Percentiles rank a stretch among this genome's conserved stretches.
phyloP scores from a whole-genome alignment of 208 protist species.

The Blastocrithidia nonstop region DNA sequence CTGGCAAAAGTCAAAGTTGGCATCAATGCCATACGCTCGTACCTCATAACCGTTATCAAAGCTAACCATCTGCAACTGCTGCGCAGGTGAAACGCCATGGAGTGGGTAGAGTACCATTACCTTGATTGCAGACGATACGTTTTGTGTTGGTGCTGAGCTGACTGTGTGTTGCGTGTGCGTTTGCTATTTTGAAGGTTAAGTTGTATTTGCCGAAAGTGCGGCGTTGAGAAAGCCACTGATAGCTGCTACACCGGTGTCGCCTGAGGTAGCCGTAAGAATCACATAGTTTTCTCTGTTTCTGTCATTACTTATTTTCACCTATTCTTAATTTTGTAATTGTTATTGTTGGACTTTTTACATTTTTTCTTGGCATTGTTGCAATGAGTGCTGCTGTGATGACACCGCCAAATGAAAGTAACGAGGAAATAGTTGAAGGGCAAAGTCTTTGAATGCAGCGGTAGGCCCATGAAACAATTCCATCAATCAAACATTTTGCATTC shows the following conservation, averaged over 20 bases:
- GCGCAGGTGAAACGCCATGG: constrained; percentile 66
- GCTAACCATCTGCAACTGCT: constrained; percentile 78
- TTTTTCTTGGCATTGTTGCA: constrained; percentile 7
- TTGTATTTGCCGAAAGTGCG: too few species aligned
- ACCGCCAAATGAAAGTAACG: constrained; percentile 57
- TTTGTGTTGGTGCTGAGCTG: too few species aligned
- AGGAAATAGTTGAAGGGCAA: constrained; percentile 81
- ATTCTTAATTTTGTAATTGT: neutral
- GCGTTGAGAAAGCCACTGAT: constrained; percentile 78
- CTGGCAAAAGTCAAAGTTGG: constrained; percentile 89
- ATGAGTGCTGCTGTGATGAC: constrained; percentile 3
- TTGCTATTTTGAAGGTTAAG: too few species aligned
- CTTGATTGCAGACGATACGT: constrained; percentile 27
- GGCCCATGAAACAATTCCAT: constrained; percentile 83
- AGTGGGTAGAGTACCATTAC: constrained; percentile 82
- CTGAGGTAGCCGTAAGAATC: constrained; percentile 82
- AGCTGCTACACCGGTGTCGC: constrained; percentile 77
- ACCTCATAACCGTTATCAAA: constrained; percentile 57
- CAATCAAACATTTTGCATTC: constrained; percentile 21
- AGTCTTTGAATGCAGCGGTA: constrained; percentile 86
- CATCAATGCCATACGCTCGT: constrained; percentile 48
- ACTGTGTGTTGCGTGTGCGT: too few species aligned
- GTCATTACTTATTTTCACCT: too few species aligned
- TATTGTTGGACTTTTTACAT: neutral
- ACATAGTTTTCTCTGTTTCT: constrained; percentile 29